A percentile compares a stretch with the other conserved stretches of the same genome.
Evolutionary conservation across 176 grass and related monocot genomes (phyloP).

Genomic region (Aegilops bicornis): DNA sequence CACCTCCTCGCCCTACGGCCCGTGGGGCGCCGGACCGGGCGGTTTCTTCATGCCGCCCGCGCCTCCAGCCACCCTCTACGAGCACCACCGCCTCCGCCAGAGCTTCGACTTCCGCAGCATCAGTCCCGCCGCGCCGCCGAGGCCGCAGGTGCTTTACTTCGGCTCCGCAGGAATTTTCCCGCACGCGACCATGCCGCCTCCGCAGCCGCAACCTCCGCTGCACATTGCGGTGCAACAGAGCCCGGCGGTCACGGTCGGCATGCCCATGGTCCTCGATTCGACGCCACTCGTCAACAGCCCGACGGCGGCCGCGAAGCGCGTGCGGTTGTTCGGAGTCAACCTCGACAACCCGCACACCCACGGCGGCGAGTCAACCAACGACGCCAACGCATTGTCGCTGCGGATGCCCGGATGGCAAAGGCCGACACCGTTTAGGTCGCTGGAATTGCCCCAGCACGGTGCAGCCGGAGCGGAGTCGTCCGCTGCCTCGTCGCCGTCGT

Average conservation of each 20-base stretch:
- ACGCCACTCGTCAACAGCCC: constrained; percentile 51
- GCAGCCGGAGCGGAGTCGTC: constrained; percentile 29
- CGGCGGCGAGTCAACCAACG: constrained; percentile 32
- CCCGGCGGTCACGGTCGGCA: background rate
- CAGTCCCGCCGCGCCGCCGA: background rate
- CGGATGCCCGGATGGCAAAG: constrained; percentile 64
- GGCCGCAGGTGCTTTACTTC: constrained; percentile 56
- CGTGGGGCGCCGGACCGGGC: constrained; percentile 39
- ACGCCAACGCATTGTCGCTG: constrained; percentile 48
- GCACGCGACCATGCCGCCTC: constrained; percentile 41
- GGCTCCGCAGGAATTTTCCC: constrained; percentile 29
- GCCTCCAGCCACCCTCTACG: constrained; percentile 69
- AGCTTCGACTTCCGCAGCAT: constrained; percentile 43
- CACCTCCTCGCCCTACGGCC: constrained; percentile 19
- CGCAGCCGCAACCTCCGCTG: constrained; percentile 7
- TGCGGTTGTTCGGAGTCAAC: constrained; percentile 93
- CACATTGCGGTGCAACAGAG: constrained; percentile 54
- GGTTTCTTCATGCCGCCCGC: constrained; percentile 59
- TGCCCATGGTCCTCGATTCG: constrained; percentile 68
- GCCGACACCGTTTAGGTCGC: constrained; percentile 34
- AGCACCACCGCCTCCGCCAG: constrained; percentile 81
- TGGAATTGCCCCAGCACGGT: constrained; percentile 41
- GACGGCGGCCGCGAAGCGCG: constrained; percentile 58
- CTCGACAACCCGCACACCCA: constrained; percentile 63
- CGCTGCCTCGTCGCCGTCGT: constrained; percentile 44